A percentile compares a stretch with the other conserved stretches of the same genome.
Evolutionary conservation across 1,139 yeast species (phyloP).

Genomic region (Pichia norvegensis): DNA sequence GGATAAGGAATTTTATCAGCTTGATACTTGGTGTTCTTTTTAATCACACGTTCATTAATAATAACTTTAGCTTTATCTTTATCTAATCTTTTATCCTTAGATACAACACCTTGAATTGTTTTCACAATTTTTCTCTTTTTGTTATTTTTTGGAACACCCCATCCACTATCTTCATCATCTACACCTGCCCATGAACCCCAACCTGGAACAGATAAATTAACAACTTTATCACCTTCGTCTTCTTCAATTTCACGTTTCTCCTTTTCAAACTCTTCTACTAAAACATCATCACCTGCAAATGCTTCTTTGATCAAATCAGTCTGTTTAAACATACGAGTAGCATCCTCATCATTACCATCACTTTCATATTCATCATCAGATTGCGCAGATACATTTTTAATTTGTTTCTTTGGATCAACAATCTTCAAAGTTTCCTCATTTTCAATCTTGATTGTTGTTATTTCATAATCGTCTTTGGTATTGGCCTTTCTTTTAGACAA

Average conservation of each 20-base stretch:
- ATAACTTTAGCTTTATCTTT: slow-evolving; percentile 71
- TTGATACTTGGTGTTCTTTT: slow-evolving; percentile 77
- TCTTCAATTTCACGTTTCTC: slow-evolving; percentile 55
- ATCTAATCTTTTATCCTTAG: slow-evolving; percentile 68
- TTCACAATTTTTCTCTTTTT: slow-evolving; percentile 59
- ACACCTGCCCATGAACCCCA: slow-evolving; percentile 84
- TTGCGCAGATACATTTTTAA: slow-evolving; percentile 5
- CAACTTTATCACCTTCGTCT: slow-evolving; percentile 83
- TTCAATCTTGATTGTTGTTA: slow-evolving; percentile 37
- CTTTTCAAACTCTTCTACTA: slow-evolving; percentile 65
- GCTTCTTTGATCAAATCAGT: slow-evolving; percentile 77
- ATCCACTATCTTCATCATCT: slow-evolving; percentile 31
- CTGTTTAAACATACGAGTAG: slow-evolving; percentile 55
- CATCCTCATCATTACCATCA: slow-evolving; percentile 32
- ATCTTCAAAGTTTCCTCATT: slow-evolving; percentile 35
- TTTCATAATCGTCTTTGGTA: slow-evolving; percentile 28
- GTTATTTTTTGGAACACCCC: slow-evolving; percentile 34
- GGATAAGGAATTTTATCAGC: slow-evolving; percentile 90
- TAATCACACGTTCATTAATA: slow-evolving; percentile 79
- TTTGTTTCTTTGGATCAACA: slow-evolving; percentile 19
- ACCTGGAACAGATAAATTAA: slow-evolving; percentile 84
- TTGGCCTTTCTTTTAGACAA: slow-evolving; percentile 20
- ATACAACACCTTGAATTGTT: slow-evolving; percentile 65
- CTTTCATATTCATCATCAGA: slow-evolving; percentile 30
- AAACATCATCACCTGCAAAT: slow-evolving; percentile 89